These are phyloP conservation scores for Hymenoscyphus linearis DNA, from an alignment of 2,329 filamentous ascomycete species.

Conservation along the genomic window DNA sequence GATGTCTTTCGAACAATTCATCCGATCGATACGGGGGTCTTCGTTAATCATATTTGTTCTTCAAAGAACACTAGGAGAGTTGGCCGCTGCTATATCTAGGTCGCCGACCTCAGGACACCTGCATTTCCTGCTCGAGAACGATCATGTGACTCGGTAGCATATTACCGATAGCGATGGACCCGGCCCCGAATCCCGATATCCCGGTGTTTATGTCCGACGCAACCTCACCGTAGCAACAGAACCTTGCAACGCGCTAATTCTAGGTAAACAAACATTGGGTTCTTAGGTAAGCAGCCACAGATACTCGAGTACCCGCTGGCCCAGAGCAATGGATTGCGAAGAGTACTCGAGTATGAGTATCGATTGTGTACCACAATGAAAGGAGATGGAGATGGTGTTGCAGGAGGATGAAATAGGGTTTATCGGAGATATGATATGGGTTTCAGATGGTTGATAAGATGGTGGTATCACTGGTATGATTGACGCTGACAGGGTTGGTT, in stretches of 20 bases:
- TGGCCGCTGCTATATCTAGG: too few species aligned
- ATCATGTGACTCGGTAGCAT: not conserved
- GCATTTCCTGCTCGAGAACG: too few species aligned
- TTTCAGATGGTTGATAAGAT: not conserved
- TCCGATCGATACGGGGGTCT: too few species aligned
- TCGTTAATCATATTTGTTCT: too few species aligned
- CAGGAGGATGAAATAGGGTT: not conserved
- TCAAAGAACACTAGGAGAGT: too few species aligned
- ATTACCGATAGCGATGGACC: not conserved
- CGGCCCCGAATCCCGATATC: not conserved
- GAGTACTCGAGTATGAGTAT: not conserved
- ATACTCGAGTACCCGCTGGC: too few species aligned
- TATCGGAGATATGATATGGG: not conserved
- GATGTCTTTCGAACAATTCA: too few species aligned
- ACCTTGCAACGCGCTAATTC: not conserved
- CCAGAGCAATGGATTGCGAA: too few species aligned
- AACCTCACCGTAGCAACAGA: not conserved
- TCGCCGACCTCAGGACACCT: too few species aligned
- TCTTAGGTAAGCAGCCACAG: not conserved
- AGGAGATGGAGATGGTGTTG: too few species aligned
- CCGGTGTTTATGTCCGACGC: not conserved
- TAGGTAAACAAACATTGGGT: not conserved
- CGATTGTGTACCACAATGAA: not conserved
- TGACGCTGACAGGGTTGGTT: not conserved
- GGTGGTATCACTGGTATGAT: not conserved